Base-by-base conservation (phyloP, 1,284 basidiomycete genomes). In the Ustilago xerochloae region DNA sequence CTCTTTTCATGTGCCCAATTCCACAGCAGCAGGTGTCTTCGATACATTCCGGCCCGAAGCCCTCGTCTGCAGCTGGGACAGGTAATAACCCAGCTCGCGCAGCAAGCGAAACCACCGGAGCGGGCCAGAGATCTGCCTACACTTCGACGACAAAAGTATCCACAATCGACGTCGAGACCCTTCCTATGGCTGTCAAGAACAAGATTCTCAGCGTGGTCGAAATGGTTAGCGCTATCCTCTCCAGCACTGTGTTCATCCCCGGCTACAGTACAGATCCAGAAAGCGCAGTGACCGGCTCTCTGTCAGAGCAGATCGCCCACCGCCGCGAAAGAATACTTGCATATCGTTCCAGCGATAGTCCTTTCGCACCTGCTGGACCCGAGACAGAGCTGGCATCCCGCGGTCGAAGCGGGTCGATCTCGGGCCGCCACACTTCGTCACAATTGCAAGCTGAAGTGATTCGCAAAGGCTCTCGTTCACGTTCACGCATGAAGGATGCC, bases 221-320 rank as follows among this genome's bases (percentile, higher is more conserved):
- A 53, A 75, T 79, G 65, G 63, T 82, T 15, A 64, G 70, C 59
- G 55, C 76, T 38, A 68, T 81, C 18, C 66, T 82, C 1, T 67
- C 78, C 4, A 60, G 57, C 1, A 80, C 77, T 29, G 20, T 81
- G 20, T 65, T 56, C 43, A 70, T 81, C 9, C 60, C 78, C 13
- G 79, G 75, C 16, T 62, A 35, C 30, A 33, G 26, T 20, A 16
- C 51, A 10, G 43, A 55, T 6, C 9, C 47, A n/a, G 20, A 18
- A 16, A 39, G 20, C 24, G 36, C 36, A 20, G 6, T 9, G 2
- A 10, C 43, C 2, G 16, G 6, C 33, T 68, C 60, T 5, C 33
- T 63, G 6, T 69, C 61, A 18, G 67, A 65, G 15, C 71, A 74
- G 47, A 63, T 78, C 32, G 41, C 59, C 10, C 47, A 50, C n/a